Evolutionary conservation across 805 yeast genomes (phyloP).

Genomic region (Ogataea thermomethanolica): DNA sequence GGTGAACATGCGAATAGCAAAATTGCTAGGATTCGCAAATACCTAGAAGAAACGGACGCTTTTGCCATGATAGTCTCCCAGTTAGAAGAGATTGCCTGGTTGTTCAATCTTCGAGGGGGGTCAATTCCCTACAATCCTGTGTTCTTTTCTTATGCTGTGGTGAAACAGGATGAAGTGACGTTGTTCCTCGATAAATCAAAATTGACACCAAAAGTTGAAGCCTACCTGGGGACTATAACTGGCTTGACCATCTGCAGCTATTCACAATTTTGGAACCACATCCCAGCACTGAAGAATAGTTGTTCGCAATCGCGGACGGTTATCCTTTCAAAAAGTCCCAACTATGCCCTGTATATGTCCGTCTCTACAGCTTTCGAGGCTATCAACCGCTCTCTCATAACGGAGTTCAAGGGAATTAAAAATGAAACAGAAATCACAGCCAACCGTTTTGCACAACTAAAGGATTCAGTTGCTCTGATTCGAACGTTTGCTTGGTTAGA

Average conservation of each 20-base stretch:
- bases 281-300: constrained; percentile 29
- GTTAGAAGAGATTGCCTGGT: constrained; percentile 53
- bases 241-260: constrained; percentile 47
- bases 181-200: constrained; percentile 41
- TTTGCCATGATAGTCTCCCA: constrained; percentile 48
- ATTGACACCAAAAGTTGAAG: constrained; percentile 30
- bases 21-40: constrained; percentile 29
- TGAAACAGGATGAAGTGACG: constrained; percentile 36
- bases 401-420: constrained; percentile 69
- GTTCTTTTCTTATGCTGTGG: constrained; percentile 64
- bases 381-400: constrained; percentile 36
- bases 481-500: constrained; percentile 84
- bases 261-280: constrained; percentile 53
- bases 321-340: constrained; percentile 25
- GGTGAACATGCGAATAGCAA: constrained; percentile 42
- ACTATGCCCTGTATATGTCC: constrained; percentile 27
- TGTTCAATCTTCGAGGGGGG: constrained; percentile 47
- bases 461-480: constrained; percentile 76
- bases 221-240: constrained; percentile 25
- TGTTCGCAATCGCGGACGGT: constrained; percentile 9
- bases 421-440: constrained; percentile 70
- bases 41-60: constrained; percentile 30
- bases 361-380: constrained; percentile 26
- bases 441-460: constrained; percentile 70
- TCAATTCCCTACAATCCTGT: constrained; percentile 88